Evolutionary conservation across 768 basidiomycete genomes (phyloP), one percentile per base, ranked within the genome.

Genomic region (Trametes punicea): DNA sequence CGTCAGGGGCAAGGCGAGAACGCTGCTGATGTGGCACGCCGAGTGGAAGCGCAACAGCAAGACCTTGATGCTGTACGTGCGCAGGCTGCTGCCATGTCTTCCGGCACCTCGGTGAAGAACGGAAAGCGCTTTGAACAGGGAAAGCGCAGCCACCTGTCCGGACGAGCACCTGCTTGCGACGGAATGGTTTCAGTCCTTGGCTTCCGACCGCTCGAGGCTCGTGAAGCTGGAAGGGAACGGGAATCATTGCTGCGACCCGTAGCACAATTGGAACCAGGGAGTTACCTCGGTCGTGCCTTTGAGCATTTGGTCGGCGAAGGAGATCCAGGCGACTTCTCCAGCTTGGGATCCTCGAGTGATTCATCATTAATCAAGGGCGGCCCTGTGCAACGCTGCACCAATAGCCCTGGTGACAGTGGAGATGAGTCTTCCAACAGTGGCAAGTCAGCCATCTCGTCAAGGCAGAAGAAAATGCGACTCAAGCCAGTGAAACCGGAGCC

Each of bases 401-500:
- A 18, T n/a, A 36, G 29, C 29, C 5, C 16, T 2, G 33, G 26
- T 6, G 6, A 33, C 6, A 20, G 20, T 9, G 34, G 41, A 15
- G 16, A 45, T 3, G 25, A 21, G 2, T n/a, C 46, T 0, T 38
- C 38, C 15, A 41, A n/a, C 25, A 18, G 16, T 15, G 18, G 27
- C 11, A 26, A 40, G n/a, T 31, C 38, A 18, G 39, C 16, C 27
- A 29, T 16, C 29, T 23, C 16, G 23, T 8, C 3, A 42, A 20
- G 27, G n/a, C 39, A 15, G 16, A 47, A 52, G 29, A 51, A 46
- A 20, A 44, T 39, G 1, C 9, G 13, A 4, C 46, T 56, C 1
- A 60, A 56, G 41, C 59, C 59, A 3, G 41, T 31, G 34, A 49
- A 56, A 10, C 59, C 59, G 3, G 59, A 60, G n/a, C 30, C 45